Percentiles rank a stretch among this genome's conserved stretches.
Conservation (phyloP, 1,139 yeast species). For the Hansenula lynferdii region DNA sequence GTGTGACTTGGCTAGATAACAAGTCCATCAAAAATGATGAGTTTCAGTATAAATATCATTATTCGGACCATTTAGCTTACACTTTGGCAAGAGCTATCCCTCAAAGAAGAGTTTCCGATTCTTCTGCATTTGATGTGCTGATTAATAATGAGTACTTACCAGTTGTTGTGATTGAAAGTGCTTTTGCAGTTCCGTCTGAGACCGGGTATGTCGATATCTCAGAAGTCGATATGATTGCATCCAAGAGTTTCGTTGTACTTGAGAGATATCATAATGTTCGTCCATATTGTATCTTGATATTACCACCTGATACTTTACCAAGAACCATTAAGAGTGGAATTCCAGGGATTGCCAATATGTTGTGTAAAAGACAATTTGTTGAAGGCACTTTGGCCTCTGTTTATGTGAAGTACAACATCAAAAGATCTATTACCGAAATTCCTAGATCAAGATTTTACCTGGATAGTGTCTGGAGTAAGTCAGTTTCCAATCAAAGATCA, state of each 20-base stretch:
- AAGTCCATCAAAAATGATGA: conserved; percentile 22
- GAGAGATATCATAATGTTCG: conserved; percentile 70
- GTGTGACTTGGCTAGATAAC: conserved; percentile 59
- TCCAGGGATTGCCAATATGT: conserved; percentile 88
- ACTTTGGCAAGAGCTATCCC: conserved; percentile 75
- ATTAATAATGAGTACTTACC: conserved; percentile 85
- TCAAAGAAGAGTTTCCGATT: conserved; percentile 71
- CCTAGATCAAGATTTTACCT: conserved; percentile 75
- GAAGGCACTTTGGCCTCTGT: conserved; percentile 74
- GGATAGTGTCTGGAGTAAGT: conserved; percentile 85
- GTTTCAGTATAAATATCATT: conserved; percentile 55
- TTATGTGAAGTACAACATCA: conserved; percentile 75
- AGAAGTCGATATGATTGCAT: conserved; percentile 67
- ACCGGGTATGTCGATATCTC: conserved; percentile 42
- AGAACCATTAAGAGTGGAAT: conserved; percentile 81
- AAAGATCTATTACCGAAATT: conserved; percentile 59
- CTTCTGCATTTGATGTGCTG: conserved; percentile 85
- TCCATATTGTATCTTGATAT: conserved; percentile 76
- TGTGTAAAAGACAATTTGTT: conserved; percentile 76
- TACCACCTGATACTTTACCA: conserved; percentile 80
- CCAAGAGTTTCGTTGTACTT: conserved; percentile 66
- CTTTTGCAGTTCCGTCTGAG: conserved; percentile 46
- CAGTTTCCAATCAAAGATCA: conserved; percentile 55
- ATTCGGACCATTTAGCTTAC: conserved; percentile 66
- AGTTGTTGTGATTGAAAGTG: conserved; percentile 83